A percentile compares a stretch with the other conserved stretches of the same genome.
These are phyloP conservation scores for Tricholoma furcatifolium DNA, from an alignment of 768 basidiomycete genomes.

Conservation along the genomic window DNA sequence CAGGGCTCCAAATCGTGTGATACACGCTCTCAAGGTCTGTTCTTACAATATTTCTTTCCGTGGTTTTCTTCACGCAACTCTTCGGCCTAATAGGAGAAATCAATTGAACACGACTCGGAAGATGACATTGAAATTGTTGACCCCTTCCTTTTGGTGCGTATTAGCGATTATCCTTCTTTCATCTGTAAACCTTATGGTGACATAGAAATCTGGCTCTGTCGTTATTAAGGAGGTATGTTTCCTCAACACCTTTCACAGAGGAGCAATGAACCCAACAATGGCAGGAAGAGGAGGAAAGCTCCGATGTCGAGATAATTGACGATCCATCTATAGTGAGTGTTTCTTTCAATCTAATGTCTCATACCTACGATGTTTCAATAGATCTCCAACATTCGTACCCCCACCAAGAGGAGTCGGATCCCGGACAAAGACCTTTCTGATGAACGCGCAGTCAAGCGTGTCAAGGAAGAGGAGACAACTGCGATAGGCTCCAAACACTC, in stretches of 20 bases:
- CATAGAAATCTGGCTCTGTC: not conserved
- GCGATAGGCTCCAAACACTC: too few species aligned
- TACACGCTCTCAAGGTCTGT: not conserved
- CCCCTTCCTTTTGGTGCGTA: not conserved
- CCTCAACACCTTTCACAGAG: not conserved
- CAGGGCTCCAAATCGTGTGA: not conserved
- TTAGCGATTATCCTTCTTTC: not conserved
- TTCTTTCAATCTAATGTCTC: too few species aligned
- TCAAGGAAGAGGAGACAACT: too few species aligned
- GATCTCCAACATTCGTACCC: too few species aligned
- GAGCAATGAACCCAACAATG: not conserved
- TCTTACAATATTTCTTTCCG: not conserved
- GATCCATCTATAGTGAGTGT: too few species aligned
- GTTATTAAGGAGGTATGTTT: not conserved
- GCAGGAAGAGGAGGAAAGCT: not conserved
- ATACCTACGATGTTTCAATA: too few species aligned
- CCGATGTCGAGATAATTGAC: not conserved
- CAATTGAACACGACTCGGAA: not conserved
- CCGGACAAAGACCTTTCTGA: too few species aligned
- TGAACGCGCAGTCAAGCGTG: too few species aligned
- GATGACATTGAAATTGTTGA: conserved; percentile 1
- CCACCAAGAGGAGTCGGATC: too few species aligned
- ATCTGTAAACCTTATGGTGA: not conserved
- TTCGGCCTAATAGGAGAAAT: not conserved
- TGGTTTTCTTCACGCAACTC: not conserved